Base-by-base conservation (phyloP, 1,284 basidiomycete genomes). In the Ustilago trichophora region DNA sequence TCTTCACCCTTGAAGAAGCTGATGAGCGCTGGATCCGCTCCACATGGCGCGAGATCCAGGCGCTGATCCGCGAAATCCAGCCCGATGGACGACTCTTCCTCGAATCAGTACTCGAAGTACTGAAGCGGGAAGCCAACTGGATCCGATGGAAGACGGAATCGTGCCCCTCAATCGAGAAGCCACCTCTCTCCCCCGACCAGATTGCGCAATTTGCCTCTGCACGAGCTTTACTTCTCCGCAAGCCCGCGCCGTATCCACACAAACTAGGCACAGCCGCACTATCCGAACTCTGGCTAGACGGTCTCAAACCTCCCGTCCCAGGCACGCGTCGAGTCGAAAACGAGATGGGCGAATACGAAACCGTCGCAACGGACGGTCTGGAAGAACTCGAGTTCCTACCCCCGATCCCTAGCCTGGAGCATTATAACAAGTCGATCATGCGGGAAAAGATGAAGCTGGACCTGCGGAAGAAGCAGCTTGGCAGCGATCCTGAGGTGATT, bases 261-360 rank as follows among this genome's bases (percentile, higher is more conserved):
- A 49, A 63, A 40, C 60, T 81, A 25, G 79, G 79, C 19, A 81
- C 77, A 2, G 63, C 70, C 0, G 76, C 78, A n/a, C 54, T 81
- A 12, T 67, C 66, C n/a, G 52, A 67, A 41, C 59, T 81, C 13
- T 81, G 79, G 79, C 51, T 44, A n/a, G 73, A 78, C 13, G 79
- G 79, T 2, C 59, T 78, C 9, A 42, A 31, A n/a, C 65, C 68
- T 6, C 59, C 67, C 1, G 55, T 58, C 3, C 50, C 71, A 10
- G 55, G 65, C 4, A 58, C 52, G 18, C 48, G 75, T 13, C 36
- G 55, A 31, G 51, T 49, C 12, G 70, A 74, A 29, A 57, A 75
- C 46, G 77, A 76, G 18, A 60, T 67, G 29, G 77, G 76, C 47
- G 46, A 66, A 12, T 59, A 68, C 36, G 60, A 75, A 9, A 60